These are phyloP conservation scores for Mucor ambiguus DNA, from an alignment of 371 early-diverging fungal species.

Conservation along the genomic window DNA sequence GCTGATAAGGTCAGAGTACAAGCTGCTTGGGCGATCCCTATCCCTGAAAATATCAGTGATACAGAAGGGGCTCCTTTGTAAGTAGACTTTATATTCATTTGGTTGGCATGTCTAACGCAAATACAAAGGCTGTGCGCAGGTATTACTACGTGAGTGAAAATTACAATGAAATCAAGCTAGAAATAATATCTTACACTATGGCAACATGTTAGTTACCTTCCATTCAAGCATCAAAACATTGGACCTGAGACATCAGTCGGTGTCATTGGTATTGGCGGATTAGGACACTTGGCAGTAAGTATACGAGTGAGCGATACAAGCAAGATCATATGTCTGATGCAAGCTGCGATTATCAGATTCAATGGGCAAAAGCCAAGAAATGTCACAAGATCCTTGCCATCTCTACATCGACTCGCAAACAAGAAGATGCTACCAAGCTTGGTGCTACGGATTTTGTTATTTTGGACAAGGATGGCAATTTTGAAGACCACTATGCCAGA, in stretches of 20 bases:
- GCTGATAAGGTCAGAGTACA: constrained; percentile 46
- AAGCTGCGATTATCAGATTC: constrained; percentile 25
- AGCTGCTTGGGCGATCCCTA: constrained; percentile 50
- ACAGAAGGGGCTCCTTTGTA: constrained; percentile 49
- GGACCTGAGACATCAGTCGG: constrained; percentile 53
- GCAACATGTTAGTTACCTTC: constrained; percentile 29
- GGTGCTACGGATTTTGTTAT: constrained; percentile 62
- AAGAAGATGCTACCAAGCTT: constrained; percentile 65
- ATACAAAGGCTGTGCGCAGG: constrained; percentile 68
- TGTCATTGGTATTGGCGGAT: constrained; percentile 61
- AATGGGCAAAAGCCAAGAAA: constrained; percentile 58
- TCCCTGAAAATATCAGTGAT: constrained; percentile 52
- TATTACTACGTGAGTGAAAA: constrained; percentile 53
- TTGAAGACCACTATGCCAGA: constrained; percentile 13
- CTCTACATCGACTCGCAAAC: constrained; percentile 70
- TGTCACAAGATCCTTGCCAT: constrained; percentile 73
- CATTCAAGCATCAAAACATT: constrained; percentile 57
- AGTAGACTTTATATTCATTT: constrained; percentile 10
- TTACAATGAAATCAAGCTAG: background rate
- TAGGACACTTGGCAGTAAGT: constrained; percentile 60
- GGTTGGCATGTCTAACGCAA: background rate
- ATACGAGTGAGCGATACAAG: background rate
- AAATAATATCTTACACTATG: background rate
- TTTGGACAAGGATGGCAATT: constrained; percentile 12
- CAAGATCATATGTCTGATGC: background rate